Conservation (phyloP, 192 early-diverging fungal species). For the Rhizophlyctis rosea region DNA sequence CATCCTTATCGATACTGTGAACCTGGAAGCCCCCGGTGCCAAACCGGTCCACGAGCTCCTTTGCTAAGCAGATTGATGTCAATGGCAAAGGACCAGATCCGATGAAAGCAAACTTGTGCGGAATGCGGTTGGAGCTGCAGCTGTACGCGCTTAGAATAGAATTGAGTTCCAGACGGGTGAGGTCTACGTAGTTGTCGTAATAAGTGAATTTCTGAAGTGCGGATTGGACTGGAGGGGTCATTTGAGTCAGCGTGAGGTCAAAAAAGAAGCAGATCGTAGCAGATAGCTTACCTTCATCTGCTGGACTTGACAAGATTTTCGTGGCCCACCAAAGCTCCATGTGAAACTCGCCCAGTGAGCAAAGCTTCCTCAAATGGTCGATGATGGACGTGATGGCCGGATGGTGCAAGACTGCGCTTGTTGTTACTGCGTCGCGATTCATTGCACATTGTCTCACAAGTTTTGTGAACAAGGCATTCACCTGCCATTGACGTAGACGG, state of each 20-base stretch:
- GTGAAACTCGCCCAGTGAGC: slow-evolving; percentile 14
- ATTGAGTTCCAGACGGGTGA: slow-evolving; percentile 9
- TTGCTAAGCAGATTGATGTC: slow-evolving; percentile 15
- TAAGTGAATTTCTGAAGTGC: slow-evolving; percentile 9
- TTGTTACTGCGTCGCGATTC: background rate
- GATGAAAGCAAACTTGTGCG: slow-evolving; percentile 6
- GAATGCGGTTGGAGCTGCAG: background rate
- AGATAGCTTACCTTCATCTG: background rate
- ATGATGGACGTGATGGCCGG: background rate
- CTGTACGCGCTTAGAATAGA: background rate
- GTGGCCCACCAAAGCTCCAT: slow-evolving; percentile 8
- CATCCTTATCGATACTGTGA: background rate
- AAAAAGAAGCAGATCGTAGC: background rate
- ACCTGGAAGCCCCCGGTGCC: background rate
- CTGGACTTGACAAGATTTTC: background rate
- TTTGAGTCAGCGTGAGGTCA: too few relatives aligned
- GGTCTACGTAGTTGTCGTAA: slow-evolving; percentile 14
- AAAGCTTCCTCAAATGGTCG: slow-evolving; percentile 1
- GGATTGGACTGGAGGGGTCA: background rate
- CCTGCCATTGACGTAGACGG: too few relatives aligned
- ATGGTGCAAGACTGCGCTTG: background rate
- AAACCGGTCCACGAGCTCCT: slow-evolving; percentile 1
- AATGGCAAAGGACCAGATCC: slow-evolving; percentile 15
- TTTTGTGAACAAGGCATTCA: slow-evolving; percentile 2
- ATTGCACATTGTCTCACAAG: slow-evolving; percentile 5